A percentile compares a stretch with the other conserved stretches of the same genome.
Conservation (phyloP, 139 green algal genomes). For the Volvox africanus region DNA sequence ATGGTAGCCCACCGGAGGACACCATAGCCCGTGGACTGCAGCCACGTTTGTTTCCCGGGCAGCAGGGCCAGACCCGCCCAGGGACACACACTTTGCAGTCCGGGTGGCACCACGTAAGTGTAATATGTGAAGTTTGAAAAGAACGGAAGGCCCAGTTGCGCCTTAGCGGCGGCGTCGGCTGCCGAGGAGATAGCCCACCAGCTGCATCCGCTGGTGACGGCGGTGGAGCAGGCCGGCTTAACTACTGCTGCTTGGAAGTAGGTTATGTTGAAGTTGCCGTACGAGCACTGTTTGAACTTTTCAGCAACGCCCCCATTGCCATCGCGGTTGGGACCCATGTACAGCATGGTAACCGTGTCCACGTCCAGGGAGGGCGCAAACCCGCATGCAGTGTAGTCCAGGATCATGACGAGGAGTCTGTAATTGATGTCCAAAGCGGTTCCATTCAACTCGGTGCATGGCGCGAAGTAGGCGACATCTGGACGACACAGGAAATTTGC, state of each 20-base stretch:
- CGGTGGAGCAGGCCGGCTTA: too few relatives aligned
- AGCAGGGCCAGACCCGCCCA: constrained; percentile 33
- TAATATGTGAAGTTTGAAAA: background rate
- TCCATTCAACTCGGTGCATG: too few relatives aligned
- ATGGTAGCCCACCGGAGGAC: background rate
- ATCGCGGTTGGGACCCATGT: background rate
- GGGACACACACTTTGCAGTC: background rate
- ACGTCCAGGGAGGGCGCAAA: background rate
- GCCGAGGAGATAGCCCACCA: background rate
- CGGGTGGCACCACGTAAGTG: background rate
- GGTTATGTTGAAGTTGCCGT: too few relatives aligned
- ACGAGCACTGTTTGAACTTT: too few relatives aligned
- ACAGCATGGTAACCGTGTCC: background rate
- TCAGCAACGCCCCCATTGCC: background rate
- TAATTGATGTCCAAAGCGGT: background rate
- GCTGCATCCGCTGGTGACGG: too few relatives aligned
- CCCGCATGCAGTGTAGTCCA: constrained; percentile 1
- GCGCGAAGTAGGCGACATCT: background rate
- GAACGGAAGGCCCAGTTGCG: background rate
- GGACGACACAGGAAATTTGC: background rate
- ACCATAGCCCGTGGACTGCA: background rate
- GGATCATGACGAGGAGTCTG: background rate
- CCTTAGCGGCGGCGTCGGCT: background rate
- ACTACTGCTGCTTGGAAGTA: too few relatives aligned
- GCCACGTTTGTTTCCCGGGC: constrained; percentile 29